Evolutionary conservation across 2,329 filamentous ascomycete genomes (phyloP).

Genomic region (Aspergillus sp.): DNA sequence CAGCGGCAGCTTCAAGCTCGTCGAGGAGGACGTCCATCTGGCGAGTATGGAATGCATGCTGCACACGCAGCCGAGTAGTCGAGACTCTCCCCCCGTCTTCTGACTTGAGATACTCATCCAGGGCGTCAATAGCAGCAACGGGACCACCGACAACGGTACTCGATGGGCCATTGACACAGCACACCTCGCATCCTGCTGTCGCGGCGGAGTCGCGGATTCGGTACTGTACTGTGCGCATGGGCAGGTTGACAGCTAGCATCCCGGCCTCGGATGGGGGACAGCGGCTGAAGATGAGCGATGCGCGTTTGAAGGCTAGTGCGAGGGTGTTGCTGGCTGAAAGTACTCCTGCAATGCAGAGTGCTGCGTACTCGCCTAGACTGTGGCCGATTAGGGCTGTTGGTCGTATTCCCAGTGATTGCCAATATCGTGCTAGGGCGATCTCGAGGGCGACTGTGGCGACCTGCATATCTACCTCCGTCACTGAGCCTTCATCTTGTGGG

Average conservation of each 20-base stretch:
- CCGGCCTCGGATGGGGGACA: slow-evolving; percentile 25
- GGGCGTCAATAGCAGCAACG: slow-evolving; percentile 46
- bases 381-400: slow-evolving; percentile 56
- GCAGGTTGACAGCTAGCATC: slow-evolving; percentile 59
- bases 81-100: slow-evolving; percentile 54
- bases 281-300: slow-evolving; percentile 56
- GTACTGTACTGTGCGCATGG: slow-evolving; percentile 41
- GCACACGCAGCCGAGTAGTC: slow-evolving; percentile 60
- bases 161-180: slow-evolving; percentile 74
- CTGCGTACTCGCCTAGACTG: slow-evolving; percentile 41
- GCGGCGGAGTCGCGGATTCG: slow-evolving; percentile 32
- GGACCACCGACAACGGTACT: slow-evolving; percentile 30
- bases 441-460: slow-evolving; percentile 38
- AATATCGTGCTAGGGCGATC: slow-evolving; percentile 39
- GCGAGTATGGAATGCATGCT: slow-evolving; percentile 54
- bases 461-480: slow-evolving; percentile 30
- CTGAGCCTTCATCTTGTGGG: slow-evolving; percentile 20
- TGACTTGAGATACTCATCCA: slow-evolving; percentile 50
- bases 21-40: slow-evolving; percentile 20
- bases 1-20: slow-evolving; percentile 9
- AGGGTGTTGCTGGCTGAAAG: slow-evolving; percentile 43
- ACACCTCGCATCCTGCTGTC: slow-evolving; percentile 46
- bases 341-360: slow-evolving; percentile 33
- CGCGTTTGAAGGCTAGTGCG: slow-evolving; percentile 68
- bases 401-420: slow-evolving; percentile 28